Percentiles rank a stretch among this genome's conserved stretches.
phyloP scores from a whole-genome alignment of 1,284 basidiomycete species.

The Sanghuangporus baumii region DNA sequence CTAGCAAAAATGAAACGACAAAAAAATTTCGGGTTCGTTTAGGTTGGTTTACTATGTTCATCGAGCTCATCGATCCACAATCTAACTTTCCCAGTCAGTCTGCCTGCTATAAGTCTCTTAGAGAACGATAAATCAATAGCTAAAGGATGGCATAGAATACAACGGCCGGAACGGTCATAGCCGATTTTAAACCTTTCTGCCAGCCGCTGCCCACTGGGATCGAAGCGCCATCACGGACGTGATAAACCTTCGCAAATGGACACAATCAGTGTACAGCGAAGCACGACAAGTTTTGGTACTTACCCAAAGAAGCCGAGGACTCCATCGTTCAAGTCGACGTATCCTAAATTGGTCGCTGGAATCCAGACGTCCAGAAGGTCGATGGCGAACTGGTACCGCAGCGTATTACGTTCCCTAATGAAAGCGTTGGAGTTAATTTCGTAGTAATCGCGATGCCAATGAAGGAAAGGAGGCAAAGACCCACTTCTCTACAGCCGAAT shows the following conservation, averaged over 20 bases:
- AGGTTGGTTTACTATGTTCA: too few species aligned
- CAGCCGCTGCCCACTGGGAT: conserved; percentile 50
- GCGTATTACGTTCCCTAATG: conserved; percentile 56
- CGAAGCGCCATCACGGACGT: conserved; percentile 53
- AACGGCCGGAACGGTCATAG: not conserved
- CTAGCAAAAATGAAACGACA: not conserved
- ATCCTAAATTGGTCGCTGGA: conserved; percentile 80
- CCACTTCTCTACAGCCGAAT: conserved; percentile 53
- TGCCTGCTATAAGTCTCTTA: not conserved
- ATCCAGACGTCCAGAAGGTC: conserved; percentile 85
- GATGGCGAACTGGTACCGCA: conserved; percentile 74
- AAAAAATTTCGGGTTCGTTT: too few species aligned
- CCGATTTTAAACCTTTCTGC: conserved; percentile 25
- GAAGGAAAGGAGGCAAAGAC: conserved; percentile 22
- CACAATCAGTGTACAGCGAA: conserved; percentile 6
- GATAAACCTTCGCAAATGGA: conserved; percentile 37
- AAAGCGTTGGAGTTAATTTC: conserved; percentile 4
- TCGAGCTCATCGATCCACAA: not conserved
- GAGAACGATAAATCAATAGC: not conserved
- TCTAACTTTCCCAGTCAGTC: not conserved
- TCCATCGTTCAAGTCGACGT: conserved; percentile 84
- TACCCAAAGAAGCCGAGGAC: conserved; percentile 80
- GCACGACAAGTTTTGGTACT: conserved; percentile 27
- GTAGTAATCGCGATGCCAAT: not conserved
- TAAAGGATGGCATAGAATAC: not conserved